Evolutionary conservation across 345 rosid genomes (phyloP).

Genomic region (Syzygium aqueum): DNA sequence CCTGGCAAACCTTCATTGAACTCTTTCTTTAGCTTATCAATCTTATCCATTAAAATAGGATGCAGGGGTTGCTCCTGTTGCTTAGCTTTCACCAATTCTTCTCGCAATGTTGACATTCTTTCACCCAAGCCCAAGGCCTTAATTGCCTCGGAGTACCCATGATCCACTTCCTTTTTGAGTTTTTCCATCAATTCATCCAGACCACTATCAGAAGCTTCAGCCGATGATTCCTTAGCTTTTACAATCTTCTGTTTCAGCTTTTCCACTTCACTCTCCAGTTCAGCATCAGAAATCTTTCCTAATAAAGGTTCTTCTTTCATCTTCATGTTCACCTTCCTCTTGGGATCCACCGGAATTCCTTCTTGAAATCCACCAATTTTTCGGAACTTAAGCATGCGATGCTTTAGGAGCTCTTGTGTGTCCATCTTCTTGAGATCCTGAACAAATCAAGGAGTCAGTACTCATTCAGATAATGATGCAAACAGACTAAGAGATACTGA

Average conservation of each 20-base stretch:
- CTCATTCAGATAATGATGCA: not conserved
- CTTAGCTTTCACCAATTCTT: slow-evolving; percentile 41
- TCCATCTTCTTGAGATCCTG: slow-evolving; percentile 79
- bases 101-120: slow-evolving; percentile 32
- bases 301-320: slow-evolving; percentile 39
- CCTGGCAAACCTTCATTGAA: slow-evolving; percentile 34
- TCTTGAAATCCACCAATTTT: slow-evolving; percentile 77
- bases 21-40: slow-evolving; percentile 62
- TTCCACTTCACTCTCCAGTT: slow-evolving; percentile 60
- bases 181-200: slow-evolving; percentile 55
- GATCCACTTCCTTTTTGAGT: slow-evolving; percentile 61
- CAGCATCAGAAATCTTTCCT: slow-evolving; percentile 27
- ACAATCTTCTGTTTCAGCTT: slow-evolving; percentile 55
- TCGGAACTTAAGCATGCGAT: slow-evolving; percentile 72
- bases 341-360: slow-evolving; percentile 52
- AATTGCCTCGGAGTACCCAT: slow-evolving; percentile 62
- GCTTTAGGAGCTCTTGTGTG: slow-evolving; percentile 54
- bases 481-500: slow-evolving; percentile 28
- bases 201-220: slow-evolving; percentile 38
- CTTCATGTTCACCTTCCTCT: slow-evolving; percentile 64
- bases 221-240: slow-evolving; percentile 55
- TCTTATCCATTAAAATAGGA: slow-evolving; percentile 49
- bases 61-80: slow-evolving; percentile 47
- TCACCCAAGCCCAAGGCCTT: slow-evolving; percentile 49
- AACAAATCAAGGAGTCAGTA: not conserved